Evolutionary conservation across 2,329 filamentous ascomycete species (phyloP), one percentile per base, ranked within the genome.

Genomic region (Gaeumannomyces sp.): DNA sequence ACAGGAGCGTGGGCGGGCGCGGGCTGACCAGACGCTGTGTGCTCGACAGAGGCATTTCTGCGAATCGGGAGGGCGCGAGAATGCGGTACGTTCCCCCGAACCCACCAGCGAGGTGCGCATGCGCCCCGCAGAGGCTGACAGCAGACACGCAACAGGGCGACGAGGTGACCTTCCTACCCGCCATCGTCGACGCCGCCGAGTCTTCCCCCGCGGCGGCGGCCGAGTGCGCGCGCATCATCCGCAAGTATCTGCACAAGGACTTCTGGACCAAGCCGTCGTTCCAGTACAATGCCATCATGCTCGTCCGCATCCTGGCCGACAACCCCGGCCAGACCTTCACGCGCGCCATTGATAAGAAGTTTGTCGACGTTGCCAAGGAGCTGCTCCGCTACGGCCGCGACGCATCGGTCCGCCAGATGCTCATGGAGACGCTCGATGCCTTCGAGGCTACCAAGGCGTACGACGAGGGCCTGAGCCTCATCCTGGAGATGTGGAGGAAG

Each of bases 281-380:
- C 70, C 94, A 98, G 76, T 98, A 97, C 83, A 97, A 98, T 78
- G 90, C 92, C 68, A 88, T 98, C 72, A 98, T 98, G 95, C 85
- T 99, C 65, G 83, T 96, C 70, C 89, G 94, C 67, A 99, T 99
- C 72, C 81, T 99, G 69, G 84, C 88, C 70, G 93, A 98, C 76
- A 97, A 99, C 74, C 95, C 95, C 0, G 94, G 94, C 35, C 83
- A 85, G 64, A 92, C 88, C 1, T 99, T 99, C 73, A 97, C 94
- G n/a, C 85, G 90, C 69, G 93, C 96, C 74, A 77, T 98, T 58
- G 93, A 97, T 76, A 83, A 88, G 72, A 92, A 92, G 72, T 98
- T 97, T 73, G 86, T 91, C 64, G 83, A 89, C 58, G 87, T 87
- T 0, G 78, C 91, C 22, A 94, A 93, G 77, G 85, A 91, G 58